Evolutionary conservation across 768 basidiomycete genomes (phyloP).

Genomic region (Russula sp.): DNA sequence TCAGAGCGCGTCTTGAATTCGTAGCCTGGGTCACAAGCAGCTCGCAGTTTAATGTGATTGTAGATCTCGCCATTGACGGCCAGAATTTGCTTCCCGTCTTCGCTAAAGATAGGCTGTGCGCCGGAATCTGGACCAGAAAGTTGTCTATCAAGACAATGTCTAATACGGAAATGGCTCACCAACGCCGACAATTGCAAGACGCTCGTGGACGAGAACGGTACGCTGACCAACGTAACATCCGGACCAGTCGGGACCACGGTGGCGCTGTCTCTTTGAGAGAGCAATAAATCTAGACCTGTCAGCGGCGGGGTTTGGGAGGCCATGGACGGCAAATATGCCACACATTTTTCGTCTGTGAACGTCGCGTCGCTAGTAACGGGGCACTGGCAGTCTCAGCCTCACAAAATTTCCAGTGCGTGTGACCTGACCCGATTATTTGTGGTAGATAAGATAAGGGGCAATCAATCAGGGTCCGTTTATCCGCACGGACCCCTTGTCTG

Average conservation of each 20-base stretch:
- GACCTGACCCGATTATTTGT: background rate
- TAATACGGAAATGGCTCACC: constrained; percentile 50
- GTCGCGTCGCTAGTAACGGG: background rate
- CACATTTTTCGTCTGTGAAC: constrained; percentile 59
- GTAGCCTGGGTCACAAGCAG: constrained; percentile 56
- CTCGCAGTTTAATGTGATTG: constrained; percentile 85
- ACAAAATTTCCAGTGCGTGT: constrained; percentile 13
- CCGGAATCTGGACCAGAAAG: constrained; percentile 68
- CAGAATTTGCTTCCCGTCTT: constrained; percentile 79
- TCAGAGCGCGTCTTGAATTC: constrained; percentile 97
- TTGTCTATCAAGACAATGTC: background rate
- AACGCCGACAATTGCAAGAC: constrained; percentile 96
- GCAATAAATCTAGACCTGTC: constrained; percentile 77
- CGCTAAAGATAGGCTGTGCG: constrained; percentile 88
- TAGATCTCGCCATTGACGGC: constrained; percentile 99
- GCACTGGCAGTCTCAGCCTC: background rate
- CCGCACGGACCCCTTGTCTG: no score
- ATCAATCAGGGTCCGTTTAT: background rate
- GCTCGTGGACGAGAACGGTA: constrained; percentile 87
- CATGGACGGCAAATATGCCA: constrained; percentile 86
- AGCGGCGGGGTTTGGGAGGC: constrained; percentile 63
- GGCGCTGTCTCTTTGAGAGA: constrained; percentile 84
- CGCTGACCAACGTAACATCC: constrained; percentile 87
- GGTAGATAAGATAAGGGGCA: constrained; percentile 18
- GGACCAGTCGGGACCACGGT: constrained; percentile 98